A percentile compares a stretch with the other conserved stretches of the same genome.
Conservation (phyloP, 495 filamentous ascomycete species). For the Aspergillus asperescens region DNA sequence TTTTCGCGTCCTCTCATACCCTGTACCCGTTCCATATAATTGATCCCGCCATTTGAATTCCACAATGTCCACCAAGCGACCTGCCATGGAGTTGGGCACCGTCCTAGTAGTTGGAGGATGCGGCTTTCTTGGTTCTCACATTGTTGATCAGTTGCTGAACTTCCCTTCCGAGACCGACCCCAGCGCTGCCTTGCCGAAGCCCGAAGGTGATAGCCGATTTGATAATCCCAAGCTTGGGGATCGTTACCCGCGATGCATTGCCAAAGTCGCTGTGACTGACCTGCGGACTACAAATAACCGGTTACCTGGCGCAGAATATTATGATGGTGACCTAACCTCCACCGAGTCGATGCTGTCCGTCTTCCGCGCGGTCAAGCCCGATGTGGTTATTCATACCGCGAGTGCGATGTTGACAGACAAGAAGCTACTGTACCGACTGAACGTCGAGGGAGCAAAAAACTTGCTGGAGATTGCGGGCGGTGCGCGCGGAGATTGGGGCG, state of each 20-base stretch:
- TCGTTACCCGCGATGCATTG: constrained; percentile 40
- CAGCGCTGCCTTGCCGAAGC: constrained; percentile 38
- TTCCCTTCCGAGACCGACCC: constrained; percentile 47
- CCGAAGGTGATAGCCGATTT: constrained; percentile 36
- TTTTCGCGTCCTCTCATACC: constrained; percentile 15
- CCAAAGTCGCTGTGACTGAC: constrained; percentile 78
- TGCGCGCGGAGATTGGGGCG: constrained; percentile 49
- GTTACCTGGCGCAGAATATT: constrained; percentile 67
- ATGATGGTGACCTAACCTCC: constrained; percentile 84
- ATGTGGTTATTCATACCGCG: constrained; percentile 94
- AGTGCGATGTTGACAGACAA: constrained; percentile 57
- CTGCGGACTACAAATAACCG: constrained; percentile 72
- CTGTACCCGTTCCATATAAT: constrained; percentile 1
- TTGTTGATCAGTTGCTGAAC: constrained; percentile 52
- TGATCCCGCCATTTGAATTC: neutral
- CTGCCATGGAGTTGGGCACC: constrained; percentile 38
- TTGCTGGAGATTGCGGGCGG: constrained; percentile 71
- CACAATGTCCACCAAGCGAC: constrained; percentile 33
- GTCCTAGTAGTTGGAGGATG: constrained; percentile 55
- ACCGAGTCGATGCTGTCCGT: constrained; percentile 55
- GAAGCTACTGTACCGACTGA: constrained; percentile 61
- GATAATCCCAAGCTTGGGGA: constrained; percentile 35
- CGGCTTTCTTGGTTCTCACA: constrained; percentile 55
- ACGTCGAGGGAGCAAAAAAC: constrained; percentile 80
- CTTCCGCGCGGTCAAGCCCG: constrained; percentile 67